phyloP scores from a whole-genome alignment of 108 stramenopile species.

The Conticribra weissflogii region DNA sequence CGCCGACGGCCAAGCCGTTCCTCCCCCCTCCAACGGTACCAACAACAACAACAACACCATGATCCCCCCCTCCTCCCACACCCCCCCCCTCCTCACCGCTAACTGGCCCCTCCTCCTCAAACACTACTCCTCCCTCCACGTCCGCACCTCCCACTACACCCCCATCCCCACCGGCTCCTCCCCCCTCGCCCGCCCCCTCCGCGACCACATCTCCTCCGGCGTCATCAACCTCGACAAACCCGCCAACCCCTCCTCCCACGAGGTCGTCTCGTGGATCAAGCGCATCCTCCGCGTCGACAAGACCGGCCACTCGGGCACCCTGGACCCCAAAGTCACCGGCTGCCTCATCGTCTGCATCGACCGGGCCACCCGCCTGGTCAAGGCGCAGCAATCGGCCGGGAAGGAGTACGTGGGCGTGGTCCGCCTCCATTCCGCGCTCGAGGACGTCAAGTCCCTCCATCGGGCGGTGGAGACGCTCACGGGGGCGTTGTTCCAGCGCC shows the following conservation, averaged over 20 bases:
- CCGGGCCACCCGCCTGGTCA: conserved; percentile 98
- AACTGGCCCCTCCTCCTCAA: conserved; percentile 98
- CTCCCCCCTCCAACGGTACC: too few species aligned
- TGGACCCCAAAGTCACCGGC: conserved; percentile 99
- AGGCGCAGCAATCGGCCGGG: conserved; percentile 98
- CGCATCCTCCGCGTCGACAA: conserved; percentile 99
- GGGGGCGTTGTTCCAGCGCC: conserved; percentile 98
- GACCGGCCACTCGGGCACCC: conserved; percentile 99
- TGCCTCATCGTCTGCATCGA: conserved; percentile 99
- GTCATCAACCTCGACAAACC: conserved; percentile 99
- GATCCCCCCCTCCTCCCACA: conserved; percentile 83
- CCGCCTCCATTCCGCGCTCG: conserved; percentile 93
- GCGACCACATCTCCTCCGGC: conserved; percentile 94
- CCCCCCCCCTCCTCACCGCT: conserved; percentile 93
- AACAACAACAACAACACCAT: conserved; percentile 50
- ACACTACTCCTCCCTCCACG: conserved; percentile 95
- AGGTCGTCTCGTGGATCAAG: conserved; percentile 99
- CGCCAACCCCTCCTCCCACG: conserved; percentile 98
- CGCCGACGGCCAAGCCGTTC: conserved; percentile 14
- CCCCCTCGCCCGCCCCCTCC: conserved; percentile 91
- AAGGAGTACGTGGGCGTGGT: conserved; percentile 99
- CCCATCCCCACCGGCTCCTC: conserved; percentile 96
- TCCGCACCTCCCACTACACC: conserved; percentile 98
- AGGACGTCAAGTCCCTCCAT: conserved; percentile 79
- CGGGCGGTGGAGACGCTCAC: conserved; percentile 96